Percentiles rank a stretch among this genome's conserved stretches.
These are phyloP conservation scores for Epichloe brachyelytri DNA, from an alignment of 2,329 filamentous ascomycete genomes.

Conservation along the genomic window DNA sequence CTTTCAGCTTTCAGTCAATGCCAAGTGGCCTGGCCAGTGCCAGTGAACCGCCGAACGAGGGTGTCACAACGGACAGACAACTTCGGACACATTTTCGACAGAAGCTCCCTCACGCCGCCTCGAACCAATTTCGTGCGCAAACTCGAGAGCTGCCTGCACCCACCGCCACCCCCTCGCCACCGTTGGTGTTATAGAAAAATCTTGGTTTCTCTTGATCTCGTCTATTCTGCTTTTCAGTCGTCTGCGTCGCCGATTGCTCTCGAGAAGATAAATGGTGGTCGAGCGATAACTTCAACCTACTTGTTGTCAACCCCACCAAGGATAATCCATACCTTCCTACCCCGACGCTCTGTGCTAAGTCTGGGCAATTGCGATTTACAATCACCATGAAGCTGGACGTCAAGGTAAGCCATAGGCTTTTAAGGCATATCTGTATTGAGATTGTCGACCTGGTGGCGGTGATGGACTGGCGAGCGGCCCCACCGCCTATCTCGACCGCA, in stretches of 20 bases:
- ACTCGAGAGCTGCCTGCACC: not conserved
- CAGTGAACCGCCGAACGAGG: constrained; percentile 4
- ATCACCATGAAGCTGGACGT: constrained; percentile 29
- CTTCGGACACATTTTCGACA: constrained; percentile 7
- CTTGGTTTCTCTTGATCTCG: not conserved
- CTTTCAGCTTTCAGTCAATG: not conserved
- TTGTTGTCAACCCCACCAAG: constrained; percentile 3
- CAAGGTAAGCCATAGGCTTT: constrained; percentile 20
- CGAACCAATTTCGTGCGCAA: not conserved
- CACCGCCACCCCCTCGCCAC: not conserved
- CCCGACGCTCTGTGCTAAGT: not conserved
- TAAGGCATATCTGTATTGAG: not conserved
- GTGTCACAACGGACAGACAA: constrained; percentile 1
- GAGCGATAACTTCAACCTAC: not conserved
- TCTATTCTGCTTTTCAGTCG: not conserved
- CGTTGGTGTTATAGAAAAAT: not conserved
- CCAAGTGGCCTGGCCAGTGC: not conserved
- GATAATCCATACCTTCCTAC: not conserved
- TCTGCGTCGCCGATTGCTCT: not conserved
- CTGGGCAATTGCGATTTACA: not conserved
- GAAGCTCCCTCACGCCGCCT: constrained; percentile 2
- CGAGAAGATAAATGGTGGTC: constrained; percentile 3
- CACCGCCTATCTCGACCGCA: constrained; percentile 3
- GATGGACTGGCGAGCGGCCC: constrained; percentile 1
- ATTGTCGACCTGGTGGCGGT: not conserved